Base-by-base conservation (phyloP, 352 stramenopile genomes). In the Pythium dissotocum region DNA sequence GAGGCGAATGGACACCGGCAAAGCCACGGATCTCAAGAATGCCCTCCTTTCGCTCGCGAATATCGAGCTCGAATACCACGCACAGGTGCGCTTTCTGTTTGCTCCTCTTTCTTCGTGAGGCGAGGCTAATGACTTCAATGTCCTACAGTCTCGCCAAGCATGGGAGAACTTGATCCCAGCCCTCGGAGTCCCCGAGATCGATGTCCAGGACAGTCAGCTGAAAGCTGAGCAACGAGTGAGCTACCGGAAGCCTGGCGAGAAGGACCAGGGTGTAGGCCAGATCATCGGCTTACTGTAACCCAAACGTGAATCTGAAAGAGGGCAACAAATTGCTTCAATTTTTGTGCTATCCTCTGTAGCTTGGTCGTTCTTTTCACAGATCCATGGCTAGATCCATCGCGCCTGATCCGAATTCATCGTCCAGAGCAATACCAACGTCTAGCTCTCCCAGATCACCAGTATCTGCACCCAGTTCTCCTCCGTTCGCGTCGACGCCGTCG, bases 51-150 rank as follows among this genome's bases (percentile, higher is more conserved):
- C 88, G 6, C 64, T 95, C 38, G 88, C 88, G 26, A 92, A 80
- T n/a, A 72, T 93, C 51, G 80, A 95, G 64, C 75, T 86, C 7
- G 85, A 91, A 40, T 95, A 95, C 60, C 88, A 95, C 55, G 76
- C 88, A 28, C 85, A 90, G 82, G 85, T 93, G 21, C 21, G 21
- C 69, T 42, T 26, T 52, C 6, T 36, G 4, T 26, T 65, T 44
- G 44, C 4, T 63, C 21, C 21, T 24, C 21, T 24, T 24, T 24
- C 21, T 24, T 24, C 21, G 21, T 24, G 21, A 24, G 6, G 6
- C 12, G 46, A 49, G 32, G 48, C 48, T 48, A n/a, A n/a, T 53
- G 2, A 26, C 7, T 6, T 58, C 21, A 24, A 24, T 24, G 21
- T 24, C 21, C 21, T 24, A 30, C 55, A 95, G 87, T 80, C 87